phyloP scores from a whole-genome alignment of 2,329 filamentous ascomycete genomes.

The Karstenula rhodostoma region DNA sequence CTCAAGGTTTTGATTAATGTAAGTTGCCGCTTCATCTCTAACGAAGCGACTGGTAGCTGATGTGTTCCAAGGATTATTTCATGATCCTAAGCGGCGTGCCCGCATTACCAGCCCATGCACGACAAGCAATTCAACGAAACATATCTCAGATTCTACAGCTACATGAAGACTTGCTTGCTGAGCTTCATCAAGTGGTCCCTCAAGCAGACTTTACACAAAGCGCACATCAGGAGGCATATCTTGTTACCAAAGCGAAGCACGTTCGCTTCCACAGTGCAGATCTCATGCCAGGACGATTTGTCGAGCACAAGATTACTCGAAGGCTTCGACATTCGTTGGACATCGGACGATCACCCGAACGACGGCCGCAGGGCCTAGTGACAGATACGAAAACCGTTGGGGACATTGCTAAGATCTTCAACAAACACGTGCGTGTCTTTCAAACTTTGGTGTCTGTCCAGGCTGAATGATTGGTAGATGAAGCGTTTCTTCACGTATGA shows the following conservation, averaged over 20 bases:
- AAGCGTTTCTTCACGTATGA: constrained; percentile 86
- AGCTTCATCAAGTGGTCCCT: constrained; percentile 76
- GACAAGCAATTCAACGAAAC: constrained; percentile 79
- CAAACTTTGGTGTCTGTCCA: constrained; percentile 39
- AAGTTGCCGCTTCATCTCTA: constrained; percentile 40
- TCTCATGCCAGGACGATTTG: constrained; percentile 49
- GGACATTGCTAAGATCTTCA: constrained; percentile 63
- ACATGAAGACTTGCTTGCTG: constrained; percentile 81
- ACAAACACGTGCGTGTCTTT: constrained; percentile 55
- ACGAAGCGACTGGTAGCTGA: background rate
- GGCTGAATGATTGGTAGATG: constrained; percentile 63
- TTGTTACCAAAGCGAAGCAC: constrained; percentile 50
- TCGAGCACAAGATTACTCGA: constrained; percentile 44
- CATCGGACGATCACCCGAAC: constrained; percentile 51
- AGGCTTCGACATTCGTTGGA: constrained; percentile 57
- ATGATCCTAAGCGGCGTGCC: constrained; percentile 74
- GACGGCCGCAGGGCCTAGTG: constrained; percentile 47
- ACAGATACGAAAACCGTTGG: constrained; percentile 63
- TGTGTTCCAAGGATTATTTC: constrained; percentile 52
- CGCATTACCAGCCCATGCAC: constrained; percentile 68
- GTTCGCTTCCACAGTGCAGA: constrained; percentile 60
- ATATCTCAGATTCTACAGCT: constrained; percentile 80
- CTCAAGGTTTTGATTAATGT: constrained; percentile 88
- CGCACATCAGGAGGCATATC: constrained; percentile 41
- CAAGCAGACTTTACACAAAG: constrained; percentile 62